Percentiles rank a stretch among this genome's conserved stretches.
phyloP scores from a whole-genome alignment of 2,329 filamentous ascomycete genomes.

The Dryadomyces quercus-mongolicae region DNA sequence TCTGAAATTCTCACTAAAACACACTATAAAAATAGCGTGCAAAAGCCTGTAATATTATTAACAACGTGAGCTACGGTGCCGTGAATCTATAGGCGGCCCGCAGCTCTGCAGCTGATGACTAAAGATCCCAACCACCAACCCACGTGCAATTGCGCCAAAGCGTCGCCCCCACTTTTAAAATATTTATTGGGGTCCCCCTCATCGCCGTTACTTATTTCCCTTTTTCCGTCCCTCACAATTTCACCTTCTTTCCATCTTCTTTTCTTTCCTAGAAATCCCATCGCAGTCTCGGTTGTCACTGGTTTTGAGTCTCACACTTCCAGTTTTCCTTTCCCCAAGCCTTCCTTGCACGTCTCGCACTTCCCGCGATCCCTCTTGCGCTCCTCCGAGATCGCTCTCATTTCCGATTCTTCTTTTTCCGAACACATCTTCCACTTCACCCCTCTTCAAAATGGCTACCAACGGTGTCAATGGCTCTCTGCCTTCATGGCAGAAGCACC shows the following conservation, averaged over 20 bases:
- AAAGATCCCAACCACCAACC: background rate
- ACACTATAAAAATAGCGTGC: too few relatives aligned
- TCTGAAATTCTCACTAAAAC: too few relatives aligned
- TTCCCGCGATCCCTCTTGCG: background rate
- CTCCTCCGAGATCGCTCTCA: slow-evolving; percentile 1
- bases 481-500: slow-evolving; percentile 33
- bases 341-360: background rate
- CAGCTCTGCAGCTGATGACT: background rate
- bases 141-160: slow-evolving; percentile 1
- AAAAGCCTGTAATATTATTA: too few relatives aligned
- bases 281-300: background rate
- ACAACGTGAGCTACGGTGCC: too few relatives aligned
- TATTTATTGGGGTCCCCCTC: background rate
- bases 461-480: slow-evolving; percentile 20
- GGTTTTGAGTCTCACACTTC: background rate
- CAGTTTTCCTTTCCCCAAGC: background rate
- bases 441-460: slow-evolving; percentile 22
- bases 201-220: background rate
- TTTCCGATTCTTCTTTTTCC: background rate
- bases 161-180: background rate
- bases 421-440: background rate
- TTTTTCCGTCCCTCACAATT: background rate
- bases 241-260: background rate
- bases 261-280: background rate
- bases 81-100: too few relatives aligned